Evolutionary conservation across 148 eudicot genomes (phyloP), one percentile per base, ranked within the genome.

Genomic region (Silene conica): DNA sequence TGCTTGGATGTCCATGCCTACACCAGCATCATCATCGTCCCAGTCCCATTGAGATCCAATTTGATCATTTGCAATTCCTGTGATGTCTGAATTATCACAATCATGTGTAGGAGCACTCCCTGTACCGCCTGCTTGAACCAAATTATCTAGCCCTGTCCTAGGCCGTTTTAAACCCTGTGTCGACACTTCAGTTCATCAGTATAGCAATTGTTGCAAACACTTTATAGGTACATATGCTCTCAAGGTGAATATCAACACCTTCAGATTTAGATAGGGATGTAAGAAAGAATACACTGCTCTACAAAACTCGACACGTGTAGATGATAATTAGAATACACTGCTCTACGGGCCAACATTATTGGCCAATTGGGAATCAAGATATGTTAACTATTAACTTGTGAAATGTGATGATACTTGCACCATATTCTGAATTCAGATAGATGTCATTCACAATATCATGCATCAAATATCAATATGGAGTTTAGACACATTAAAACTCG

Each of bases 1-100:
- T 70, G 98, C 88, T 84, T 95, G 88, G 76, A 95, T 95, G 84
- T 94, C 98, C 90, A 90, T 85, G 73, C 86, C 86, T 70, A 78
- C 80, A 43, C 89, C 98, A 74, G 87, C 82, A 60, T 87, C 93
- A 76, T 90, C 96, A 85, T 87, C 96, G 78, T 92, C 98, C 98
- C 93, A 92, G 67, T 88, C 96, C 97, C 92, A 95, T 2, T 80
- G 86, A 57, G 88, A 82, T 63, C 84, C 90, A 34, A 83, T 74
- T 54, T 81, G 85, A 59, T 90, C 98, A 84, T 79, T 87, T 81
- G 83, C 85, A 78, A 76, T 80, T 71, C 89, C 93, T 28, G 79
- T 81, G 66, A 86, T 78, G 26, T 80, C 82, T 70, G 90, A 78
- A 78, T 74, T 82, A 79, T 89, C 88, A 80, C 80, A 85, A 25